A percentile compares a stretch with the other conserved stretches of the same genome.
These are phyloP conservation scores for Tricholoma bakamatsutake DNA, from an alignment of 768 basidiomycete species.

Conservation along the genomic window DNA sequence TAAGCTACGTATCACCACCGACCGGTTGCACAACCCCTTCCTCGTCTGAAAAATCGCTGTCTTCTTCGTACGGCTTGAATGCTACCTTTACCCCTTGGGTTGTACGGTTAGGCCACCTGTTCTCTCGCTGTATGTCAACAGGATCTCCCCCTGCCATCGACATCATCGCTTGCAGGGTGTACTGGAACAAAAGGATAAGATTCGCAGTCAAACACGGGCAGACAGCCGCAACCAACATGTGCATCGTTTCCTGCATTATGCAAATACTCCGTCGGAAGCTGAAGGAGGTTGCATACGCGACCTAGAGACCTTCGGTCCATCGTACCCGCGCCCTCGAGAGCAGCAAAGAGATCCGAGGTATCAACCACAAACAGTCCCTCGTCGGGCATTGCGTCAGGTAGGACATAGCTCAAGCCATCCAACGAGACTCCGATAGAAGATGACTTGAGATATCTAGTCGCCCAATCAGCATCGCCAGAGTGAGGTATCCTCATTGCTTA, in stretches of 20 bases:
- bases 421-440: constrained; percentile 46
- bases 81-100: constrained; percentile 43
- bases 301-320: constrained; percentile 51
- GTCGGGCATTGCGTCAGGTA: constrained; percentile 51
- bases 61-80: constrained; percentile 56
- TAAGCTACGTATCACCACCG: not conserved
- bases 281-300: constrained; percentile 57
- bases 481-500: constrained; percentile 18
- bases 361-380: constrained; percentile 62
- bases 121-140: constrained; percentile 69
- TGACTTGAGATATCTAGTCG: constrained; percentile 47
- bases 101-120: constrained; percentile 71
- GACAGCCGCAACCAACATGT: constrained; percentile 42
- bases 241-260: constrained; percentile 92
- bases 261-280: constrained; percentile 45
- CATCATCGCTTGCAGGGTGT: constrained; percentile 59
- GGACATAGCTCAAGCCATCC: constrained; percentile 41
- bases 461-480: not conserved
- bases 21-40: constrained; percentile 31
- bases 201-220: not conserved
- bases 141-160: constrained; percentile 71
- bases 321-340: constrained; percentile 56
- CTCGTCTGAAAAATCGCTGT: constrained; percentile 42
- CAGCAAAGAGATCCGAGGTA: constrained; percentile 70
- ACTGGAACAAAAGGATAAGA: constrained; percentile 35